Conservation (phyloP, 768 basidiomycete species). For the Rhodotorula diobovata region DNA sequence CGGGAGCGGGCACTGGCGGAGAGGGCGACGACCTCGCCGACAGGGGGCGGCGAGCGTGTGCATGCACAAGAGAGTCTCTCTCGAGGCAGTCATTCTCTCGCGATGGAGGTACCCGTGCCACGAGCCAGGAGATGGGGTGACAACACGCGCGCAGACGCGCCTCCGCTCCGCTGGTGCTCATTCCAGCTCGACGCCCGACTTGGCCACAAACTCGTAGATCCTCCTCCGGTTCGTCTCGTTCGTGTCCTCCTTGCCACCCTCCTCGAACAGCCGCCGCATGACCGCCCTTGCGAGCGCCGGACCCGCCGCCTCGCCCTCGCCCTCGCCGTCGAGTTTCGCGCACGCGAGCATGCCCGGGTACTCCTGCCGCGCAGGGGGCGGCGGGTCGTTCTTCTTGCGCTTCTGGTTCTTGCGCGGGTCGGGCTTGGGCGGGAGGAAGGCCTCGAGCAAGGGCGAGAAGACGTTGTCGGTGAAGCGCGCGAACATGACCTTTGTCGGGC, state of each 20-base stretch:
- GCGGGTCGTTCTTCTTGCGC: constrained; percentile 48
- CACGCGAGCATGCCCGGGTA: constrained; percentile 43
- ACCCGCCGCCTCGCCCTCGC: background rate
- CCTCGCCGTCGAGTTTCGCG: constrained; percentile 38
- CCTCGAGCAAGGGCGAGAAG: constrained; percentile 64
- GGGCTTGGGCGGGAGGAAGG: constrained; percentile 47
- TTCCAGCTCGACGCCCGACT: constrained; percentile 23
- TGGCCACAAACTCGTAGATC: constrained; percentile 55
- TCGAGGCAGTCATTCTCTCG: too few relatives aligned
- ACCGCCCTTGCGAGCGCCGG: constrained; percentile 24
- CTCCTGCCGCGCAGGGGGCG: constrained; percentile 34
- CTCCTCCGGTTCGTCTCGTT: constrained; percentile 73
- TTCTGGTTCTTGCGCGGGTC: constrained; percentile 35
- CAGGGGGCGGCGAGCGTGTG: too few relatives aligned
- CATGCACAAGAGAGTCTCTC: too few relatives aligned
- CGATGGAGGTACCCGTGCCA: too few relatives aligned
- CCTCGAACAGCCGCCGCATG: constrained; percentile 57
- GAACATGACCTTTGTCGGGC: constrained; percentile 62
- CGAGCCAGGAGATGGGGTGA: too few relatives aligned
- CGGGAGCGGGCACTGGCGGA: too few relatives aligned
- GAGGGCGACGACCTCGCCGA: too few relatives aligned
- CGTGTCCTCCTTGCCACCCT: constrained; percentile 69
- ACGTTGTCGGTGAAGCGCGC: constrained; percentile 66
- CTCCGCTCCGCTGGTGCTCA: too few relatives aligned
- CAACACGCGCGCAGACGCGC: background rate